Base-by-base conservation (phyloP, 140 eudicot species). In the Anethum foeniculum region DNA sequence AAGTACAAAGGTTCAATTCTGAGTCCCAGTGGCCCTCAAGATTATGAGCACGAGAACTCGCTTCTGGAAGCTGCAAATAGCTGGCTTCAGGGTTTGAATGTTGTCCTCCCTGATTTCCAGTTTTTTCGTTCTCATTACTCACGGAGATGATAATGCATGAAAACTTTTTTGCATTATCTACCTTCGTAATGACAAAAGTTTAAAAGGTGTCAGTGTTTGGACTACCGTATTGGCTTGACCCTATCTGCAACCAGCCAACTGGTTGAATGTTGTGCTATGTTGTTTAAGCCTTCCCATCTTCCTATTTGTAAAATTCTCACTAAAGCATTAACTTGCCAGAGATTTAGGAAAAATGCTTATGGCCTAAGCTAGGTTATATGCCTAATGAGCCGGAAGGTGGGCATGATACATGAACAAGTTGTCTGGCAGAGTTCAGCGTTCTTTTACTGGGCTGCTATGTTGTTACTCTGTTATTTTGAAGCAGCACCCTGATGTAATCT, bases 71-170 rank as follows among this genome's bases (percentile, higher is more conserved):
- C 90, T 5, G 94, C 98, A 21, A 86, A 82, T 64, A 52, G 83
- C 30, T 94, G 98, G 98, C 94, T 94, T 76, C 78, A 64, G 48
- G 56, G 62, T 69, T 56, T 94, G 89, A 81, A 88, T 38, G 90
- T 88, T 51, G 36, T 9, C n/a, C 91, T 90, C 49, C 95, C 94
- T 52, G 97, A 94, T 81, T 88, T 85, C 85, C 82, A 81, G 77
- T 90, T 90, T 81, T 94, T 94, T 64, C 82, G 75, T 79, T 56
- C 89, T 74, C 91, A 85, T 80, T 80, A 84, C 80, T 84, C 71
- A 27, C 77, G 86, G 86, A 83, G 91, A 82, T 87, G 76, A 89
- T 54, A 76, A 79, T 65, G 41, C 41, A 65, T 27, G 41, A n/a
- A 49, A 60, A 34, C 60, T 47, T 62, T 6, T 41, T 41, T 0